phyloP scores from a whole-genome alignment of 129 eudicot species.

The Chrysanthemum makinoi region DNA sequence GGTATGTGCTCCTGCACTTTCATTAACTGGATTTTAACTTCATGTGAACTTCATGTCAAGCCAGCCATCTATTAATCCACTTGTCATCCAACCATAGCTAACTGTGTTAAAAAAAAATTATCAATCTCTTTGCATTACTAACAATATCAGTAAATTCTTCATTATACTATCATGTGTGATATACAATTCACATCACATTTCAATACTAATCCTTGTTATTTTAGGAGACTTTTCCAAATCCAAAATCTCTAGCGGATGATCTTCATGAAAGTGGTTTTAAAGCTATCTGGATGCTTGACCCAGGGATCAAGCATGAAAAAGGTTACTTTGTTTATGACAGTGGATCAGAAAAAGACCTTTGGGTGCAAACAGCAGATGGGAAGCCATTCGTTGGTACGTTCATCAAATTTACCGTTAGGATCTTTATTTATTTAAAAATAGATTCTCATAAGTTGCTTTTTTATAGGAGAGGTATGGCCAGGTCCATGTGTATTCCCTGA shows the following conservation, averaged over 20 bases:
- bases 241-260: constrained; percentile 65
- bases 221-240: constrained; percentile 79
- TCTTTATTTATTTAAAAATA: neutral
- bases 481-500: constrained; percentile 99
- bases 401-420: neutral
- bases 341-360: constrained; percentile 71
- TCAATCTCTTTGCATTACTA: neutral
- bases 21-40: neutral
- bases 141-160: neutral
- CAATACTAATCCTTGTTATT: constrained; percentile 12
- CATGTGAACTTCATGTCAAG: neutral
- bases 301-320: constrained; percentile 78
- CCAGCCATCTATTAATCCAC: neutral
- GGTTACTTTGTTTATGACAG: constrained; percentile 84
- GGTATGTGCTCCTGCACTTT: constrained; percentile 32
- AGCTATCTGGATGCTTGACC: constrained; percentile 99
- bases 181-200: too few relatives aligned
- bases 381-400: constrained; percentile 69
- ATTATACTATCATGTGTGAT: too few relatives aligned
- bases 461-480: constrained; percentile 89
- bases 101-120: constrained; percentile 1
- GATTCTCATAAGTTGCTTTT: too few relatives aligned
- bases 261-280: constrained; percentile 79
- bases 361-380: constrained; percentile 76
- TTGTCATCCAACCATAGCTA: neutral